These are phyloP conservation scores for Psidium guajava DNA, from an alignment of 345 rosid species.

Conservation along the genomic window DNA sequence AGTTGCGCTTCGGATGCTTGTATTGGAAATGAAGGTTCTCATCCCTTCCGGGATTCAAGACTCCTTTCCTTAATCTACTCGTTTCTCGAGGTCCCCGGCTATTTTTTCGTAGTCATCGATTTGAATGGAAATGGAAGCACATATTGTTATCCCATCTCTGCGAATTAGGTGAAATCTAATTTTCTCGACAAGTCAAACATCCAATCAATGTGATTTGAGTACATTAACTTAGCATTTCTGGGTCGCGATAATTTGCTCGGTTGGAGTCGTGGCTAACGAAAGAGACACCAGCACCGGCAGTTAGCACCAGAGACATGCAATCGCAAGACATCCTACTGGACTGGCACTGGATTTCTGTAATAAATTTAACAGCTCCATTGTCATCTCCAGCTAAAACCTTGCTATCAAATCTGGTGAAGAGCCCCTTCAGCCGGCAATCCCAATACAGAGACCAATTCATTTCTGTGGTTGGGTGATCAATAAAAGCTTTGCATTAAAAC, in stretches of 20 bases:
- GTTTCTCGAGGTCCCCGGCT: background rate
- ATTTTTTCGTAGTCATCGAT: background rate
- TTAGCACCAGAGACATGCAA: background rate
- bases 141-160: background rate
- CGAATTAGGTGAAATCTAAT: background rate
- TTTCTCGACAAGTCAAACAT: background rate
- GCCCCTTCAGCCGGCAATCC: background rate
- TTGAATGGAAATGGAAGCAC: background rate
- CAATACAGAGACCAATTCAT: background rate
- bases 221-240: background rate
- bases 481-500: background rate
- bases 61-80: background rate
- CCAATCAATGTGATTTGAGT: background rate
- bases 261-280: background rate
- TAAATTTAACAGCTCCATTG: background rate
- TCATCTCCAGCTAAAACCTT: background rate
- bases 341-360: background rate
- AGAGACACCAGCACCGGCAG: background rate
- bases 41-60: background rate
- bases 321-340: background rate
- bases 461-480: background rate
- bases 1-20: slow-evolving; percentile 21
- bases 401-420: background rate
- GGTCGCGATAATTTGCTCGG: background rate
- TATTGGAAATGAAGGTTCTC: slow-evolving; percentile 29